phyloP scores from a whole-genome alignment of 2,329 filamentous ascomycete genomes.

The Mycosphaerelloides madeirae region DNA sequence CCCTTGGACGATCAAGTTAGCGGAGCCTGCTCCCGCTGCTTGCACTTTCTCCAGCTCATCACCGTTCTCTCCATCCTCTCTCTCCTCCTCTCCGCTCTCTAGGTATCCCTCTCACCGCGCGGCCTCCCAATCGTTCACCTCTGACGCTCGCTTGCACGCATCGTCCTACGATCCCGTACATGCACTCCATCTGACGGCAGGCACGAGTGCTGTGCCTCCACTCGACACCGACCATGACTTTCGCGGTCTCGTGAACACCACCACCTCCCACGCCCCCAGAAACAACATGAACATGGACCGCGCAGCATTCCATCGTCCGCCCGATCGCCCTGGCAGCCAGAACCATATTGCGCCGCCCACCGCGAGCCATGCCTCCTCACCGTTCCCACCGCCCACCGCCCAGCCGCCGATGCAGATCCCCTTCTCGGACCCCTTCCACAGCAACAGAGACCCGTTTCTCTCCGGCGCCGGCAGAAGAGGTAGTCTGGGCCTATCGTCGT shows the following conservation, averaged over 20 bases:
- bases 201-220: too few species aligned
- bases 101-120: too few species aligned
- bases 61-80: too few species aligned
- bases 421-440: slow-evolving; percentile 43
- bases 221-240: too few species aligned
- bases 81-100: too few species aligned
- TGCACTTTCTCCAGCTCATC: too few species aligned
- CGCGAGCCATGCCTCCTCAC: slow-evolving; percentile 34
- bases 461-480: slow-evolving; percentile 36
- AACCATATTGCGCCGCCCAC: slow-evolving; percentile 27
- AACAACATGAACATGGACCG: slow-evolving; percentile 25
- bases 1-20: too few species aligned
- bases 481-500: slow-evolving; percentile 37
- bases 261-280: slow-evolving; percentile 1
- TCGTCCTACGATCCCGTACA: too few species aligned
- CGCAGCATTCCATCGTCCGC: slow-evolving; percentile 31
- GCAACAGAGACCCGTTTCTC: slow-evolving; percentile 45
- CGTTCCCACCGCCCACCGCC: slow-evolving; percentile 28
- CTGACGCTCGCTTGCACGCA: too few species aligned
- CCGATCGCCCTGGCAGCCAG: slow-evolving; percentile 36
- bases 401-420: slow-evolving; percentile 42
- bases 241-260: slow-evolving; percentile 7
- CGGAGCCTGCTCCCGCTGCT: too few species aligned
- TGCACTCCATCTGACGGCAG: too few species aligned
- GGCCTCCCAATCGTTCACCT: too few species aligned